phyloP scores from a whole-genome alignment of 345 rosid species.

The Lepidium didymum region DNA sequence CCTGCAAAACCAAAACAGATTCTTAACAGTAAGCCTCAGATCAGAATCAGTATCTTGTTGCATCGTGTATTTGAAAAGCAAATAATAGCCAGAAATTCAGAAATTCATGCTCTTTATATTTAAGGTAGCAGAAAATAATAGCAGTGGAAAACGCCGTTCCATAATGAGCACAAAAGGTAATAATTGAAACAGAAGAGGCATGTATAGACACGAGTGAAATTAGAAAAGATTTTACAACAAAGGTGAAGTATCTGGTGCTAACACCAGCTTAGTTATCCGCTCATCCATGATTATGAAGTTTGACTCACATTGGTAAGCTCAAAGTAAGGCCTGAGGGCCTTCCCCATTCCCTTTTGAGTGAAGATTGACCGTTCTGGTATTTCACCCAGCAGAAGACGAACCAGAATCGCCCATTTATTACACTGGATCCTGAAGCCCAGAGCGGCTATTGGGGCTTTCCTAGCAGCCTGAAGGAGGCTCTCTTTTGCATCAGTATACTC shows the following conservation, averaged over 20 bases:
- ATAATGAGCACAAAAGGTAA: background rate
- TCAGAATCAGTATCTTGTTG: constrained; percentile 4
- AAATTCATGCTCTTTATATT: background rate
- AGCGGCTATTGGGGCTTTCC: constrained; percentile 82
- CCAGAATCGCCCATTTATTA: constrained; percentile 82
- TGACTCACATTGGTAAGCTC: constrained; percentile 83
- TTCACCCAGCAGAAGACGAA: constrained; percentile 71
- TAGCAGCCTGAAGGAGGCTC: constrained; percentile 82
- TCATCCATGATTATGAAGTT: background rate
- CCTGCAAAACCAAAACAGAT: constrained; percentile 37
- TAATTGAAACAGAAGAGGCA: background rate
- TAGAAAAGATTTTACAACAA: background rate
- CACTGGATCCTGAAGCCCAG: constrained; percentile 72
- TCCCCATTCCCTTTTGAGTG: constrained; percentile 87
- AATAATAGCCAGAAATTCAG: background rate
- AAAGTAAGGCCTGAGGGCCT: constrained; percentile 75
- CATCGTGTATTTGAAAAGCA: background rate
- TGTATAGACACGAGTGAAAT: background rate
- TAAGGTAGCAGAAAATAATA: background rate
- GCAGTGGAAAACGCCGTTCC: background rate
- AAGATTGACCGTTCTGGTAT: constrained; percentile 82
- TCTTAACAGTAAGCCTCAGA: background rate
- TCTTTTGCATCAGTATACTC: constrained; percentile 95
- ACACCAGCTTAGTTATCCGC: background rate
- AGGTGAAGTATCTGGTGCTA: background rate